Evolutionary conservation across 768 basidiomycete genomes (phyloP), one percentile per base, ranked within the genome.

Genomic region (Pilatotrama ljubarskyi): DNA sequence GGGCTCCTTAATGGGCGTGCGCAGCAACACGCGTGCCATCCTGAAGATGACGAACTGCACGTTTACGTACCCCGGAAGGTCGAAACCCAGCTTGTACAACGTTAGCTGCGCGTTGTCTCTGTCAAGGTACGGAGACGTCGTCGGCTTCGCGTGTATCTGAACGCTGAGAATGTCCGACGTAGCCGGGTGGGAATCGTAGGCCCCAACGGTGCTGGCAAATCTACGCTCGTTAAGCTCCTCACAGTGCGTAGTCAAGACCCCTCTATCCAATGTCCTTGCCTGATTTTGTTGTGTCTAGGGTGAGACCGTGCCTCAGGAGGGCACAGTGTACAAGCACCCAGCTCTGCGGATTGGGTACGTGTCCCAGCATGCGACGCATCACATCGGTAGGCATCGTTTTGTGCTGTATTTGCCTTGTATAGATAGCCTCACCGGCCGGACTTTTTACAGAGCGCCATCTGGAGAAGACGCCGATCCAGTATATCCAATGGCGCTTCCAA

Each of bases 401-500:
- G n/a, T 40, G 10, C 9, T 26, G 17, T 41, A 46, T 14, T 17
- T 38, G 20, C 20, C n/a, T 17, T 38, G 20, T 25, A 32, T 26
- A 22, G 38, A 43, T 18, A n/a, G 48, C 50, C 61, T 72, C 48
- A 75, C 58, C 49, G 29, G 44, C 3, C 10, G 24, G 22, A n/a
- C 43, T 22, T 59, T 56, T 36, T 22, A 61, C 71, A 90, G 93
- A 96, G 72, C 88, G 85, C 67, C 95, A 98, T 77, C 74, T 98
- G 43, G 94, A 96, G 76, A 97, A 98, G 78, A 96, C 95, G 5
- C 93, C 96, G 24, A 91, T 95, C 61, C 90, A 88, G 55, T 98
- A 98, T 71, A 97, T 98, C 68, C 94, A 97, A 77, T 98, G 95
- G 95, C 90, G 95, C 67, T 98, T 95, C 85, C 95, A 98, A 72